A percentile compares a stretch with the other conserved stretches of the same genome.
phyloP scores from a whole-genome alignment of 768 basidiomycete species.

The Auricularia heimuer region DNA sequence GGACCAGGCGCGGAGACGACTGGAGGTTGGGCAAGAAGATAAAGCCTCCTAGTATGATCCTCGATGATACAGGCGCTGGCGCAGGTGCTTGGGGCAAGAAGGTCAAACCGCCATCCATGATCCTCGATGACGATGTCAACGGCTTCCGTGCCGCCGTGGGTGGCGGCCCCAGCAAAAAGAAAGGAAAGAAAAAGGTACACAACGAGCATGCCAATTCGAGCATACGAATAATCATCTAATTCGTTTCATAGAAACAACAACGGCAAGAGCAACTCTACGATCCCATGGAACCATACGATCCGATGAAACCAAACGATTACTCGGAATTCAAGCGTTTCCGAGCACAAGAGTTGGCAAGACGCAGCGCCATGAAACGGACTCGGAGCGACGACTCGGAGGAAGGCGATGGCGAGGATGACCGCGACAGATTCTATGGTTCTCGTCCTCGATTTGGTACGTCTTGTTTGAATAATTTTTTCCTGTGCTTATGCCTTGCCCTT shows the following conservation, averaged over 20 bases:
- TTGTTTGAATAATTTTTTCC: not conserved
- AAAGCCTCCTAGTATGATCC: conserved; percentile 82
- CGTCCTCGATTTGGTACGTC: conserved; percentile 51
- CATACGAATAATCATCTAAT: not conserved
- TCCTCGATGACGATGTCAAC: conserved; percentile 81
- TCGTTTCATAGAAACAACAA: conserved; percentile 45
- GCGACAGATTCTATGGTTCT: conserved; percentile 49
- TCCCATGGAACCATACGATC: conserved; percentile 71
- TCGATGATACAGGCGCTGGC: conserved; percentile 44
- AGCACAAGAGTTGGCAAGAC: conserved; percentile 47
- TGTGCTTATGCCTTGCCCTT: too few relatives aligned
- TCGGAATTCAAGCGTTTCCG: conserved; percentile 78
- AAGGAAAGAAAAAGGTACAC: conserved; percentile 35
- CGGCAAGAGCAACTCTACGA: conserved; percentile 47
- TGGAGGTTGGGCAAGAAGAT: conserved; percentile 75
- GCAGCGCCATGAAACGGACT: conserved; percentile 37
- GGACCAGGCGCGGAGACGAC: conserved; percentile 18
- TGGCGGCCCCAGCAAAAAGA: conserved; percentile 14
- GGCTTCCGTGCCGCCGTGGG: conserved; percentile 37
- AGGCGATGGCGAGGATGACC: conserved; percentile 40
- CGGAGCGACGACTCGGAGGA: conserved; percentile 43
- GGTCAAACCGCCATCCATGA: conserved; percentile 84
- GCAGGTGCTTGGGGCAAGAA: conserved; percentile 75
- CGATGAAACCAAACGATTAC: conserved; percentile 78
- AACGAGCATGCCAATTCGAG: not conserved